Evolutionary conservation across 139 green algal species (phyloP), one percentile per base, ranked within the genome.

Genomic region (Yamagishiella unicocca): DNA sequence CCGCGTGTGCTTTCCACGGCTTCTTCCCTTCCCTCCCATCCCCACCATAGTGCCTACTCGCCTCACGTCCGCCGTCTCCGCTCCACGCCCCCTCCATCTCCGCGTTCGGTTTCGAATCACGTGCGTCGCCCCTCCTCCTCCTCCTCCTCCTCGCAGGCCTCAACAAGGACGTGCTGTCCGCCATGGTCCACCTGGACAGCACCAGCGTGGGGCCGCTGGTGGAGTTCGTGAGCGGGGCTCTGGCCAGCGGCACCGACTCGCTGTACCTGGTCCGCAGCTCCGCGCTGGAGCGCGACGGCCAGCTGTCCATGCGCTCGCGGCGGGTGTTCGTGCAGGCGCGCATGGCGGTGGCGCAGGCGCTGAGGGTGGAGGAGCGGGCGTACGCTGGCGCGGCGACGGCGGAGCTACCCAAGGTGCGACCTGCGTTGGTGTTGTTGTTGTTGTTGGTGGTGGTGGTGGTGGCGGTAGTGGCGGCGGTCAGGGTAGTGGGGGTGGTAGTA

Each of bases 291-390:
- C 62, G 66, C 4, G 61, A 82, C 27, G 88, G 88, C 27, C n/a
- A 75, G 74, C 82, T 88, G 31, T 87, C 88, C 45, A 91, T 91
- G 88, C 88, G 88, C 43, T 64, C 50, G 7, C 45, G 82, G 2
- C 88, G 88, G 42, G 58, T 91, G 66, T 89, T 91, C 61, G 88
- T 91, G 64, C 88, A 91, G 79, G 88, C 70, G 12, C 74, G 82
- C 62, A 91, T 91, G 88, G 81, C 88, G n/a, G 88, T 85, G 17
- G 66, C 61, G n/a, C 53, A 71, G 74, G 68, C 68, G 9, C 74
- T 91, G 22, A 21, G 46, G 40, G 22, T 75, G 45, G 82, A 91
- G 82, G 88, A 91, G 45, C 82, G 88, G 12, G 74, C 82, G 27
- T 91, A 91, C 73, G 55, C 62, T 31, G 82, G 79, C 17, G 22